Base-by-base conservation (phyloP, 139 green algal species). In the Chlamydomonas applanata region DNA sequence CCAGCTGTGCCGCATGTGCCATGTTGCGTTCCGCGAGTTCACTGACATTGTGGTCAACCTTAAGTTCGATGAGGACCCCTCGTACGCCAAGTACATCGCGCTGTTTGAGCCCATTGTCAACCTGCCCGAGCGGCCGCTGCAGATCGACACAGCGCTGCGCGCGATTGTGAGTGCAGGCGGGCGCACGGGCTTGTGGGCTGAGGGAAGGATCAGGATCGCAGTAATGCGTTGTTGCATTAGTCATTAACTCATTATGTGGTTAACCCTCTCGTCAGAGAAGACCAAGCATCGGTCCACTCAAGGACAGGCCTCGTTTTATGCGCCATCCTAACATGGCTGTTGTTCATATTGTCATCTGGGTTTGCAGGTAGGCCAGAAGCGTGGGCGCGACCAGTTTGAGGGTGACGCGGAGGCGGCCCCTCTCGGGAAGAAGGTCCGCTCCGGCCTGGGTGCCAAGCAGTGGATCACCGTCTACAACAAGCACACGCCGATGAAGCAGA, bases 401-500 rank as follows among this genome's bases (percentile, higher is more conserved):
- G 61, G 90, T 4, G 91, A 96, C 29, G 71, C 84, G 25, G 89
- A 89, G 34, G 80, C 92, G 13, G 84, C 93, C 71, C 80, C 87
- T 44, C 87, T 92, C 16, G 95, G 93, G 83, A 97, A 98, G 83
- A 87, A 91, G 78, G 92, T 97, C 25, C 88, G 96, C 34, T 86
- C 98, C 36, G 96, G 96, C n/a, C 83, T 97, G 70, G 94, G 95
- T 13, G 96, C 96, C 25, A 94, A 91, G 57, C 96, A 99, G 86
- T 99, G 96, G 96, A 98, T 99, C 79, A 98, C 96, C 1, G 92
- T 99, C 14, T 99, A 99, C 91, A 99, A 98, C 85, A 94, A 91
- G 61, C 91, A 98, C 83, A 77, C 87, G 40, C 95, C 96, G 71
- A 99, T 99, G 96, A 99, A 99, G 89, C 96, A 99, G 88, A 88